Percentiles rank a stretch among this genome's conserved stretches.
Evolutionary conservation across 495 filamentous ascomycete genomes (phyloP).

Genomic region (Astrothelium macrocarpum): DNA sequence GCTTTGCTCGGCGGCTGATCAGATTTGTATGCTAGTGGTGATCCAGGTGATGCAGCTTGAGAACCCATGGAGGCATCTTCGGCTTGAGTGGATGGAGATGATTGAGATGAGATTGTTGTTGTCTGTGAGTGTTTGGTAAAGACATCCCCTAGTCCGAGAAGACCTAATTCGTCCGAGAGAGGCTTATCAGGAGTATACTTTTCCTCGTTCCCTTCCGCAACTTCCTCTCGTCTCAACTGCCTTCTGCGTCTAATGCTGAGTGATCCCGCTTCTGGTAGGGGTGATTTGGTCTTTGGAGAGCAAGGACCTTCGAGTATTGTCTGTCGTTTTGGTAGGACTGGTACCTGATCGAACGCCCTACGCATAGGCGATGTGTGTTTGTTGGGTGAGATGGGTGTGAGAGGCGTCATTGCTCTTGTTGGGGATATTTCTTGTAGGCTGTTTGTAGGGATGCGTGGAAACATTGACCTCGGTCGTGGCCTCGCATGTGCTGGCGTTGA

Average conservation of each 20-base stretch:
- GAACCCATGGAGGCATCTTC: background rate
- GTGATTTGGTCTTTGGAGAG: background rate
- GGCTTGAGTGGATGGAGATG: background rate
- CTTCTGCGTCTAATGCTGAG: background rate
- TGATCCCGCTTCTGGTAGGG: background rate
- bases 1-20: constrained; percentile 7
- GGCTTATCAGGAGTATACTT: background rate
- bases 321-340: background rate
- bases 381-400: constrained; percentile 8
- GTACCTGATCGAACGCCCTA: background rate
- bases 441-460: constrained; percentile 21
- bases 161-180: constrained; percentile 9
- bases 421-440: constrained; percentile 13
- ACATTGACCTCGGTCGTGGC: constrained; percentile 19
- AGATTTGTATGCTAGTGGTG: constrained; percentile 17
- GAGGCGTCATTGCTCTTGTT: constrained; percentile 7
- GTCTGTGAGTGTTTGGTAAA: constrained; percentile 15
- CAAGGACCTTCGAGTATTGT: background rate
- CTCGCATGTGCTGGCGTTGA: constrained; percentile 10
- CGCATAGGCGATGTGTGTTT: background rate
- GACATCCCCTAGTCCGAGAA: constrained; percentile 17
- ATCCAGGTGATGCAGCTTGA: background rate
- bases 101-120: background rate
- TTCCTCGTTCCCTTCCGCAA: background rate
- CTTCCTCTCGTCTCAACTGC: background rate